Evolutionary conservation across 164 flowering plant species (phyloP).

Genomic region (Liquidambar formosana): DNA sequence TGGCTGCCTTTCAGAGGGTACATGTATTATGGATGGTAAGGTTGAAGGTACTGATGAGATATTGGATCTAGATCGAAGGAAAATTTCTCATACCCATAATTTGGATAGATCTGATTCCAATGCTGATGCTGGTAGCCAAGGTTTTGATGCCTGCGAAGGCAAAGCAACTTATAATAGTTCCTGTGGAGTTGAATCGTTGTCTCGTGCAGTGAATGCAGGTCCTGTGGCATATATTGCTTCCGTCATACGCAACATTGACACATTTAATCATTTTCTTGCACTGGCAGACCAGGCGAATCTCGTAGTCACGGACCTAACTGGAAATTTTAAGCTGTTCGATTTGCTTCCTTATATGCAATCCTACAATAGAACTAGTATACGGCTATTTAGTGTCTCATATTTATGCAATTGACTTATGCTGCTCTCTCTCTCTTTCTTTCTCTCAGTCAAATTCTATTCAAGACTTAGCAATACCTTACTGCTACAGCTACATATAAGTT

Average conservation of each 20-base stretch:
- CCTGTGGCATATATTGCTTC: conserved; percentile 80
- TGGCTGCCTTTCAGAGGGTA: not conserved
- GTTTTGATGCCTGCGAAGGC: conserved; percentile 3
- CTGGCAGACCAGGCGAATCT: conserved; percentile 57
- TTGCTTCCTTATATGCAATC: conserved; percentile 81
- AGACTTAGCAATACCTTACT: too few relatives aligned
- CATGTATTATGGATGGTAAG: not conserved
- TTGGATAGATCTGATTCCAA: not conserved
- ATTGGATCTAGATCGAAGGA: not conserved
- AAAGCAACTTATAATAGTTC: not conserved
- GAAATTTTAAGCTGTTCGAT: conserved; percentile 34
- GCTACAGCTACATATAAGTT: too few relatives aligned
- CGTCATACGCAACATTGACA: conserved; percentile 74
- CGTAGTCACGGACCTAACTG: conserved; percentile 58
- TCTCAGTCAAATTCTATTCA: not conserved
- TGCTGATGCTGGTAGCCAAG: not conserved
- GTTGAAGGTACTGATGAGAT: not conserved
- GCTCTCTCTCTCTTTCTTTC: not conserved
- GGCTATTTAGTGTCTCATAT: conserved; percentile 35
- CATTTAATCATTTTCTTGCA: conserved; percentile 60
- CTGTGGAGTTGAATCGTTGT: not conserved
- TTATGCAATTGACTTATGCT: conserved; percentile 13
- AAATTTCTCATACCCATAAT: not conserved
- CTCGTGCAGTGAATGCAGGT: conserved; percentile 9
- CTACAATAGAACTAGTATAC: conserved; percentile 53